These are phyloP conservation scores for Crithidia fasciculata DNA, from an alignment of 208 protist genomes.

Conservation along the genomic window DNA sequence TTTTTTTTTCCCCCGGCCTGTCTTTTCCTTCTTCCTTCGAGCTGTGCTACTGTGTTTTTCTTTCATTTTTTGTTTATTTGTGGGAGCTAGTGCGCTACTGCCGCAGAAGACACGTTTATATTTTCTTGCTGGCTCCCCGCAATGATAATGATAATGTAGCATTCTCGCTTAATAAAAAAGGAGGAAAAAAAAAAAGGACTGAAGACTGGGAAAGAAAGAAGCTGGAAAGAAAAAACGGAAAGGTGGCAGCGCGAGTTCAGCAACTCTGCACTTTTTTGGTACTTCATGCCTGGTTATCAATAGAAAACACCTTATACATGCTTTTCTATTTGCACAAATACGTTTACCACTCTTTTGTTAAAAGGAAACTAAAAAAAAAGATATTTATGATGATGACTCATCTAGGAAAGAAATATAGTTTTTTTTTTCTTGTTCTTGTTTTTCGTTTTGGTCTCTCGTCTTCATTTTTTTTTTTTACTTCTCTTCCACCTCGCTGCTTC, in stretches of 20 bases:
- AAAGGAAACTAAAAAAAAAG: neutral
- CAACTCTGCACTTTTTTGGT: neutral
- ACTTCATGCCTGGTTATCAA: neutral
- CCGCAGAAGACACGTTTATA: too few relatives aligned
- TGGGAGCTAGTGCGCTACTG: too few relatives aligned
- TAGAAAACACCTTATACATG: constrained; percentile 18
- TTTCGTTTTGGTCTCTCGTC: neutral
- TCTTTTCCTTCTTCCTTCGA: too few relatives aligned
- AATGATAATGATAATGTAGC: too few relatives aligned
- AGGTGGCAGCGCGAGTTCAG: neutral
- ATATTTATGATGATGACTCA: neutral
- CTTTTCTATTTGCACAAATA: neutral
- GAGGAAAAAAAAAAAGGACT: neutral
- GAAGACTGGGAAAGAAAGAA: too few relatives aligned
- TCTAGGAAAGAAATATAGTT: too few relatives aligned
- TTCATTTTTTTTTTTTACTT: neutral
- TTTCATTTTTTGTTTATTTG: neutral
- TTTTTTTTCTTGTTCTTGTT: neutral
- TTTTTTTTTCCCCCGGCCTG: constrained; percentile 13
- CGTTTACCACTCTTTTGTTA: too few relatives aligned
- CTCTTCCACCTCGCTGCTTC: neutral
- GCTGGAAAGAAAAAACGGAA: neutral
- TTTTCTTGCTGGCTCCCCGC: too few relatives aligned
- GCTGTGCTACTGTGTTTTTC: neutral
- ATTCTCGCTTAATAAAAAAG: neutral